Evolutionary conservation across 805 yeast species (phyloP), one percentile per base, ranked within the genome.

Genomic region (Metschnikowia peoriensis): DNA sequence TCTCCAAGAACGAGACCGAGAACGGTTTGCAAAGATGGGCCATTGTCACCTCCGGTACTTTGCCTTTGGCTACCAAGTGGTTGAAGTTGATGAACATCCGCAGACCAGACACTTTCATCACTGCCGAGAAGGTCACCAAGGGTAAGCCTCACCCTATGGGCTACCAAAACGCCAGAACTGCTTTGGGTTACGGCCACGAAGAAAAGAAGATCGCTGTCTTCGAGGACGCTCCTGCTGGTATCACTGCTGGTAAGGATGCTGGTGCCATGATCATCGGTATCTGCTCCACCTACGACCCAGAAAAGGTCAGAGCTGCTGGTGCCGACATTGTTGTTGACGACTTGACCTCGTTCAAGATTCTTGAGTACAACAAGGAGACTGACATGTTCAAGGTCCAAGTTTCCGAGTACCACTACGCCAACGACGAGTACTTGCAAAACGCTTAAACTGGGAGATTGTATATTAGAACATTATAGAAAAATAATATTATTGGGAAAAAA

Each of bases 91-190:
- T 88, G 65, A 66, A 71, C 41, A 78, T 80, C 46, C 76, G 77
- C 51, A 75, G 77, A 67, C 96, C 96, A 46, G 82, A 85, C 59
- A 79, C 83, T 44, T 89, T 89, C 74, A 85, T 89, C 65, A 86
- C 94, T 44, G 94, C 96, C 46, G 90, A 85, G 71, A 84, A 82
- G 67, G 94, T 89, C 59, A 73, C 78, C 55, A 77, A 79, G 63
- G 96, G 96, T 65, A 89, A 89, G 77, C 96, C 96, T 41, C 80
- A 87, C 72, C 96, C 96, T 41, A 86, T 85, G 75, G 94, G 96
- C 50, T 89, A 89, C 75, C 75, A 80, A 58, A 67, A 73, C 65
- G 89, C 89, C 55, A 76, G 81, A 68, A 63, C 71, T 53, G 60
- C 76, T 41, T 69, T 78, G 58, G 78, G 79, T 28, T 75, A 71